Conservation (phyloP, 2,329 filamentous ascomycete genomes). For the Arthrobotrys conoides region DNA sequence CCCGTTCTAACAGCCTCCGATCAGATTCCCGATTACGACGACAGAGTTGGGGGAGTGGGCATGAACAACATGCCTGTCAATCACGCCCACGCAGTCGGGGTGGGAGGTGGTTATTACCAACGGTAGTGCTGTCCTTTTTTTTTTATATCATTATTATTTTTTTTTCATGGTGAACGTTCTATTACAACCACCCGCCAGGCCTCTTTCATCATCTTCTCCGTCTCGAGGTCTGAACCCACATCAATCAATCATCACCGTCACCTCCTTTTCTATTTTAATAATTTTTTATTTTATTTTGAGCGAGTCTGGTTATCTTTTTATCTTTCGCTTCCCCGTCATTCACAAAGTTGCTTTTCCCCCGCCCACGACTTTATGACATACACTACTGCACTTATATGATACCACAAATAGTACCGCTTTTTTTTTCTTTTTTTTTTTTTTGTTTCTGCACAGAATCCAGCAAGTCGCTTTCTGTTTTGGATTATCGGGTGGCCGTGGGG, state of each 20-base stretch:
- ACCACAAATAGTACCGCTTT: constrained; percentile 57
- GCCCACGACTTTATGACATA: constrained; percentile 60
- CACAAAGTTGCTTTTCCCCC: constrained; percentile 46
- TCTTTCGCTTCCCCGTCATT: constrained; percentile 11
- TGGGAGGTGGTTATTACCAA: constrained; percentile 59
- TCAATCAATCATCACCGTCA: constrained; percentile 1
- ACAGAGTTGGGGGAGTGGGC: constrained; percentile 57
- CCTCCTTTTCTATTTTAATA: constrained; percentile 34
- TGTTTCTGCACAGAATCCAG: constrained; percentile 40
- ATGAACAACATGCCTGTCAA: constrained; percentile 59
- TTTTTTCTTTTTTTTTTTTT: constrained; percentile 14
- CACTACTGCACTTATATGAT: constrained; percentile 59
- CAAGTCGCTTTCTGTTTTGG: constrained; percentile 30
- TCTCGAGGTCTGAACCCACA: constrained; percentile 44
- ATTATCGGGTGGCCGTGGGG: constrained; percentile 1
- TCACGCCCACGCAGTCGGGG: constrained; percentile 57
- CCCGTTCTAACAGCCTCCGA: constrained; percentile 43
- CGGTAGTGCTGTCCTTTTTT: constrained; percentile 34
- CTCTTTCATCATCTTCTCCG: constrained; percentile 40
- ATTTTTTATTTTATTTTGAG: constrained; percentile 28
- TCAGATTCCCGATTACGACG: constrained; percentile 59
- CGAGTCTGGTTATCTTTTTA: constrained; percentile 28
- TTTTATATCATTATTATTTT: neutral
- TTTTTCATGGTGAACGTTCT: neutral
- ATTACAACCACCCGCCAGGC: constrained; percentile 11